Conservation (phyloP, 352 stramenopile species). For the Pythium biforme region DNA sequence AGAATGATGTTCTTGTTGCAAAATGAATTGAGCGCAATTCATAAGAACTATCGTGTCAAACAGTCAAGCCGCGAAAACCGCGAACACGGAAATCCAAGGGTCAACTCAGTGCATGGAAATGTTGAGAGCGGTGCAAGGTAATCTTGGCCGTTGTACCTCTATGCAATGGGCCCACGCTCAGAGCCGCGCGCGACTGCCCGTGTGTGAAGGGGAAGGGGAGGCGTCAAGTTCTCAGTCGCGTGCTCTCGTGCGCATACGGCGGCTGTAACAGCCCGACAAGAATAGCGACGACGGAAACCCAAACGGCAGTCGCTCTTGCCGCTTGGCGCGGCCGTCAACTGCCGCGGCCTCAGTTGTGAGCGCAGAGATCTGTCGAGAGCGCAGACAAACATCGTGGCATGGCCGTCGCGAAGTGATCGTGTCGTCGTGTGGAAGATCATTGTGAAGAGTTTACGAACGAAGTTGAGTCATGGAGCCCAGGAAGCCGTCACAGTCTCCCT, state of each 20-base stretch:
- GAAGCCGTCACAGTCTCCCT: slow-evolving; percentile 9
- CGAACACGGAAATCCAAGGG: background rate
- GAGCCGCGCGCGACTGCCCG: no score
- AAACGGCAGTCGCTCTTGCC: background rate
- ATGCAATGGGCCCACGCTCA: no score
- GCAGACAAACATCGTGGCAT: background rate
- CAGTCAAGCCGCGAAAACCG: background rate
- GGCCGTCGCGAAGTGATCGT: background rate
- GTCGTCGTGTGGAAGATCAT: background rate
- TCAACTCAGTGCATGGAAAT: no score
- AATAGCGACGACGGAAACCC: slow-evolving; percentile 15
- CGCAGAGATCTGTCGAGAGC: background rate
- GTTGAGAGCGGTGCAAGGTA: no score
- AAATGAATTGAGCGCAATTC: slow-evolving; percentile 31
- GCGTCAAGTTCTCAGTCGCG: background rate
- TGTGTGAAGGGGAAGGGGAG: no score
- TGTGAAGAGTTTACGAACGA: background rate
- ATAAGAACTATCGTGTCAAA: background rate
- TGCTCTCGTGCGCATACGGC: background rate
- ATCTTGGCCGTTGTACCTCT: no score
- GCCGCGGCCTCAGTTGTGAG: background rate
- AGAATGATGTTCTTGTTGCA: slow-evolving; percentile 22
- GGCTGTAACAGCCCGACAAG: slow-evolving; percentile 18
- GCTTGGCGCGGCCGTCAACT: background rate
- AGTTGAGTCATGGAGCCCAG: slow-evolving; percentile 14